Conservation (phyloP, 352 stramenopile genomes). For the Phytophthora sojae region DNA sequence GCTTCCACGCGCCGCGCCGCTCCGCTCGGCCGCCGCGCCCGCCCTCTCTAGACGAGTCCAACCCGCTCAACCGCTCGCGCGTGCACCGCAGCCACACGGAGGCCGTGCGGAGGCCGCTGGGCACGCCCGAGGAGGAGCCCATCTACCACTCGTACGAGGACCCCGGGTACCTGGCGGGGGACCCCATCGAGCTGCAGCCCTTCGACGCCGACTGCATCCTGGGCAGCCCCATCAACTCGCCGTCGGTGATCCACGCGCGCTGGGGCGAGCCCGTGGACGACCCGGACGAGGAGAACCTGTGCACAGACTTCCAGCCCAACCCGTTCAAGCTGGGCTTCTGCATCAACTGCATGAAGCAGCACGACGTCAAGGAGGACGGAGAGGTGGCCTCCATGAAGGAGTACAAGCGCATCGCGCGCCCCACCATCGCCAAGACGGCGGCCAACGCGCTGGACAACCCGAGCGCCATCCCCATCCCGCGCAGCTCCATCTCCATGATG, state of each 20-base stretch:
- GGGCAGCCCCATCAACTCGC: constrained; percentile 74
- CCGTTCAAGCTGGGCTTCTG: constrained; percentile 90
- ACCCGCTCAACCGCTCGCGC: constrained; percentile 30
- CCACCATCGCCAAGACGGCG: constrained; percentile 73
- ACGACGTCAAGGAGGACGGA: constrained; percentile 79
- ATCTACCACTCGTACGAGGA: constrained; percentile 85
- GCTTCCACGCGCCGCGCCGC: constrained; percentile 34
- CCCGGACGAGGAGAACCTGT: constrained; percentile 83
- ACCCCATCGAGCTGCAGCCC: constrained; percentile 65
- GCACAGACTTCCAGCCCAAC: constrained; percentile 82
- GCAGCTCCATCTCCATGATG: constrained; percentile 42
- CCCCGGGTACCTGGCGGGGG: constrained; percentile 65
- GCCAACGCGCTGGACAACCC: constrained; percentile 86
- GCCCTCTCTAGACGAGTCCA: constrained; percentile 33
- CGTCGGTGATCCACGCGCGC: constrained; percentile 84
- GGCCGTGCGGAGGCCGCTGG: constrained; percentile 26
- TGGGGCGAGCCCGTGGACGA: constrained; percentile 88
- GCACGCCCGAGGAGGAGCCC: constrained; percentile 43
- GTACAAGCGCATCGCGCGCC: constrained; percentile 86
- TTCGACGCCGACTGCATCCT: constrained; percentile 86
- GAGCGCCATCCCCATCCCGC: constrained; percentile 55
- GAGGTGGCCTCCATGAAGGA: constrained; percentile 74
- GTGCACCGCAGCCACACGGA: constrained; percentile 45
- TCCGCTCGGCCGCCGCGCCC: constrained; percentile 22
- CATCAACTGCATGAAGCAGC: constrained; percentile 92